Base-by-base conservation (phyloP, 768 basidiomycete genomes). In the Serendipita vermifera region DNA sequence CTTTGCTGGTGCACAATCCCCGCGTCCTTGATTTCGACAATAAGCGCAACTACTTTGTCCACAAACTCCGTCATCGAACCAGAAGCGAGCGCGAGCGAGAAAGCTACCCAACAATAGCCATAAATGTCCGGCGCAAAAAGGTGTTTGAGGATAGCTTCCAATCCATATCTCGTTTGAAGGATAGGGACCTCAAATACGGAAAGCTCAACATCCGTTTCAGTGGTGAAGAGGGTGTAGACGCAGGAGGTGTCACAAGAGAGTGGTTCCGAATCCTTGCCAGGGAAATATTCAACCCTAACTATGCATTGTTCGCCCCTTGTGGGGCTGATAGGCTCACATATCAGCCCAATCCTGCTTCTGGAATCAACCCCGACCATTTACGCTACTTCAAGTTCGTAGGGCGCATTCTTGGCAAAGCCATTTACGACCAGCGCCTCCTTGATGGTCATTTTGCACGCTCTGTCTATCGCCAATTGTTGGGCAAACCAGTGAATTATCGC, bases 371-470 rank as follows among this genome's bases (percentile, higher is more conserved):
- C 1, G 93, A 98, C 63, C 94, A 98, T 71, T 70, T 98, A 15
- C 83, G 85, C 5, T 98, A 96, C 79, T 98, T 99, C 85, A 90
- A 92, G 65, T 99, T 99, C 61, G 91, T 99, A 39, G 96, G 96
- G 13, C 85, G 93, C 27, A 83, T 99, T 62, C 96, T 98, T 62
- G 93, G 93, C 27, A 98, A 98, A 68, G 93, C 94, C 3, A 93
- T 98, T 59, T 94, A 91, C 65, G 96, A 98, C 63, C 91, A 91
- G 3, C 82, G 96, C 27, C 77, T 99, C 17, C 79, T 99, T 36
- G 96, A 99, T 66, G 96, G 96, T 17, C 94, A 99, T 75, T 99
- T 99, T 67, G 91, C 91, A 15, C 83, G 93, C 62, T 94, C 94
- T 62, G 71, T 98, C 68, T 98, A 99, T 73, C 80, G 94, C 59